A percentile compares a stretch with the other conserved stretches of the same genome.
These are phyloP conservation scores for Nicotiana tabacum DNA, from an alignment of 257 asterid species.

Conservation along the genomic window DNA sequence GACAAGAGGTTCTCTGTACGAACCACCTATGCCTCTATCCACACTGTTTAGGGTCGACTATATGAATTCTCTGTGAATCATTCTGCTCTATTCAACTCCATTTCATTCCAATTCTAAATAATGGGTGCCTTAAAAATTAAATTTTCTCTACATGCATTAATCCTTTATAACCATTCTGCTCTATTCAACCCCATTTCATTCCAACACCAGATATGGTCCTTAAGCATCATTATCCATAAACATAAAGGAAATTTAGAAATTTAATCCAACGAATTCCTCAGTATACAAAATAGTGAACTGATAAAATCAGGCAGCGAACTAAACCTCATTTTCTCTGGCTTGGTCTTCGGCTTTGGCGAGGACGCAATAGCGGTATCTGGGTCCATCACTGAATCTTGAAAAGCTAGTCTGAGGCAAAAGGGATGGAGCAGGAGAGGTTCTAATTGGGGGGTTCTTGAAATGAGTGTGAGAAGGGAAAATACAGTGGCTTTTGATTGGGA, in stretches of 20 bases:
- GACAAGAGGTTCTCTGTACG: neutral
- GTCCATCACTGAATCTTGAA: neutral
- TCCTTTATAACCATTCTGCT: neutral
- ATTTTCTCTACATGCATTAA: neutral
- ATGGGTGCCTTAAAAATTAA: neutral
- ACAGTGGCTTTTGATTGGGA: neutral
- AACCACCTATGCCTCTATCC: neutral
- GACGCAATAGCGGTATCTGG: constrained; percentile 2
- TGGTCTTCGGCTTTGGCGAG: constrained; percentile 4
- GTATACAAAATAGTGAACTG: neutral
- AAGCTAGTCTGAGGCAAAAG: neutral
- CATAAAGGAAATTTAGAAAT: neutral
- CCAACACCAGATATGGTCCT: neutral
- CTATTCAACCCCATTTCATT: neutral
- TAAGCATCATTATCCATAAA: neutral
- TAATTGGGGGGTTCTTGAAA: neutral
- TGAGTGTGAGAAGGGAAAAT: neutral
- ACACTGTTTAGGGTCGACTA: neutral
- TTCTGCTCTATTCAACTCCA: neutral
- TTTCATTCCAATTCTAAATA: neutral
- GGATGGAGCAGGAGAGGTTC: neutral
- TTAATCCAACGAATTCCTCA: neutral
- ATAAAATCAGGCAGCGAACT: neutral
- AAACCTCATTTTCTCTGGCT: constrained; percentile 1
- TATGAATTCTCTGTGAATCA: neutral